Conservation (phyloP, 164 flowering plant genomes). For the Chimonanthus salicifolius region DNA sequence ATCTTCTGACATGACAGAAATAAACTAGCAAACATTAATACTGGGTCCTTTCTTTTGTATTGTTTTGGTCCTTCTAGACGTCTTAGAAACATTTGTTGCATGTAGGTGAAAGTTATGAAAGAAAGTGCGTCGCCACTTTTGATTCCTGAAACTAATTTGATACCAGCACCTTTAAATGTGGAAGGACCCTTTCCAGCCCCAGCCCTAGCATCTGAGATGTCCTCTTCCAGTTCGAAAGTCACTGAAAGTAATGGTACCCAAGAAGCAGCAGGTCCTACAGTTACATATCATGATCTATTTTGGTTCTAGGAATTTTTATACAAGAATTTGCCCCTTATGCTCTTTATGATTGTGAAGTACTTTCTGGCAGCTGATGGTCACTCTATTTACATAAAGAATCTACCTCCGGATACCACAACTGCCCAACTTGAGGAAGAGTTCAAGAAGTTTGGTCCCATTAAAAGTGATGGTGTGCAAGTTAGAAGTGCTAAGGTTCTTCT, state of each 20-base stretch:
- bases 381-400: conserved; percentile 60
- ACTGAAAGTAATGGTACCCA: conserved; percentile 16
- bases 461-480: conserved; percentile 60
- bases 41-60: no score
- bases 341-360: conserved; percentile 46
- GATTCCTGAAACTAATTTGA: conserved; percentile 11
- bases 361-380: conserved; percentile 58
- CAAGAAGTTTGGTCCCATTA: conserved; percentile 32
- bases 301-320: neutral
- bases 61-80: no score
- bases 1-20: no score
- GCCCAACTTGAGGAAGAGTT: conserved; percentile 46
- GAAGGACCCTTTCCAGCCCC: conserved; percentile 17
- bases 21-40: no score
- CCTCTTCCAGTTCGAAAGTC: conserved; percentile 14
- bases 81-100: neutral
- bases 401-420: conserved; percentile 54
- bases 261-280: conserved; percentile 19
- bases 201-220: conserved; percentile 8
- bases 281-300: neutral
- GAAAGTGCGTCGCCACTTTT: conserved; percentile 14
- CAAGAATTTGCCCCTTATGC: neutral
- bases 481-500: conserved; percentile 46
- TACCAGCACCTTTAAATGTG: conserved; percentile 11
- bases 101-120: conserved; percentile 26